Evolutionary conservation across 495 filamentous ascomycete species (phyloP), one percentile per base, ranked within the genome.

Genomic region (Hypoxylon crocopeplum): DNA sequence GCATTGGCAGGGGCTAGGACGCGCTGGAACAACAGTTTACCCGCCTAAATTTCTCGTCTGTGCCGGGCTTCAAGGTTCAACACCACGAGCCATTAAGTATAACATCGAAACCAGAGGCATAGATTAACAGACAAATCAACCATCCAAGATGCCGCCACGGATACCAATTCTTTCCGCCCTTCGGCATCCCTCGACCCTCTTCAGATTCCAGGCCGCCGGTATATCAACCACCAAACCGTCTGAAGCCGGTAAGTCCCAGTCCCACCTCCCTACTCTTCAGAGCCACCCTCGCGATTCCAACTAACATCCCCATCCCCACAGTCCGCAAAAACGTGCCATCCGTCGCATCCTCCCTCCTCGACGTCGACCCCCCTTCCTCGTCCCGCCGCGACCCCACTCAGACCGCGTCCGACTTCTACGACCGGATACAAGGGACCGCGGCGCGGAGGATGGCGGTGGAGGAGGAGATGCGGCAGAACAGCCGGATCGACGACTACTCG

Each of bases 381-480:
- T 38, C 34, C 34, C 10, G 11, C 34, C 32, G 4, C 32, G 4
- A 11, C 12, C 32, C 32, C 19, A 56, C 48, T 22, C 52, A 22
- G 1, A 7, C 21, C 5, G 36, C 52, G 17, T 13, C 29, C 24
- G 30, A 53, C 37, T 16, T 59, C 11, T 68, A 62, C 53, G 48
- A 65, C 58, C 29, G 5, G 13, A 22, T 48, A 7, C 24, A n/a
- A 2, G 25, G 24, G 16, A 11, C 33, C 16, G 5, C 3, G 8
- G 69, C 37, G 64, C 61, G 17, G 44, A 80, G 37, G 71, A 77
- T 56, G 69, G 36, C 54, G 77, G 71, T 67, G 49, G 48, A 55
- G 29, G 56, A 70, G 5, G 48, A 59, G 27, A 22, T 69, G 20
- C 22, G 30, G 15, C 21, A 56, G 20, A 32, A 39, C 37, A 66